Evolutionary conservation across 2,329 filamentous ascomycete species (phyloP).

Genomic region (Nigrograna mackinnonii): DNA sequence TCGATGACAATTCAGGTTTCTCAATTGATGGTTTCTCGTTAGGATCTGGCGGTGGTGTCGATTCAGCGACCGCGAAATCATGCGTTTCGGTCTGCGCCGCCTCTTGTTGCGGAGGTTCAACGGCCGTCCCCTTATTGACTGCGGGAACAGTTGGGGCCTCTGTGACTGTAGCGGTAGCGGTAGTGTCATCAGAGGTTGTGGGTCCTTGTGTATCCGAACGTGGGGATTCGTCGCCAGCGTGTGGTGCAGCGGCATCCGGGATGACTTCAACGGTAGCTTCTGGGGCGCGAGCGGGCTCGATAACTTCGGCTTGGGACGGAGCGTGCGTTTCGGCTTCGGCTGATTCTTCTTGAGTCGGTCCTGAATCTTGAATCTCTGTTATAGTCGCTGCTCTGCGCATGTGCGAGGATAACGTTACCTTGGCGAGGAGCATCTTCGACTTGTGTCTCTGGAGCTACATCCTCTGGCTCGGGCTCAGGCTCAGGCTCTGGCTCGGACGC

Average conservation of each 20-base stretch:
- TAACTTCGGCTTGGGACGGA: neutral
- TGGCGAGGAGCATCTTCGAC: neutral
- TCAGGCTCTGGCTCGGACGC: constrained; percentile 7
- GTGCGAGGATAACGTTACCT: neutral
- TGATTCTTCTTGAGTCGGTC: neutral
- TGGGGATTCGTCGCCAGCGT: no score
- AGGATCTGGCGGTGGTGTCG: neutral
- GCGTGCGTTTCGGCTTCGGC: neutral
- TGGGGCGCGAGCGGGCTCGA: neutral
- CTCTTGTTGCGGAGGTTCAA: neutral
- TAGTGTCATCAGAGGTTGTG: no score
- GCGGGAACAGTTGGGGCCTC: no score
- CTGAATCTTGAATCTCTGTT: neutral
- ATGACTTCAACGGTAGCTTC: neutral
- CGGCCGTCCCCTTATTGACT: no score
- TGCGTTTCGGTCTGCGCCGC: neutral
- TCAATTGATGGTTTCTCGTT: constrained; percentile 37
- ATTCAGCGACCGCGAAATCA: no score
- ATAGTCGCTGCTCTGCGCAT: neutral
- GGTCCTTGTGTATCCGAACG: no score
- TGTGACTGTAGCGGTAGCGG: no score
- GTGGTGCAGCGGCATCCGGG: no score
- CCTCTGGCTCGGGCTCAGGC: neutral
- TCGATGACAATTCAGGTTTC: constrained; percentile 27
- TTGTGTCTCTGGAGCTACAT: no score